These are phyloP conservation scores for Biancaea sappan DNA, from an alignment of 306 rosid genomes.

Conservation along the genomic window DNA sequence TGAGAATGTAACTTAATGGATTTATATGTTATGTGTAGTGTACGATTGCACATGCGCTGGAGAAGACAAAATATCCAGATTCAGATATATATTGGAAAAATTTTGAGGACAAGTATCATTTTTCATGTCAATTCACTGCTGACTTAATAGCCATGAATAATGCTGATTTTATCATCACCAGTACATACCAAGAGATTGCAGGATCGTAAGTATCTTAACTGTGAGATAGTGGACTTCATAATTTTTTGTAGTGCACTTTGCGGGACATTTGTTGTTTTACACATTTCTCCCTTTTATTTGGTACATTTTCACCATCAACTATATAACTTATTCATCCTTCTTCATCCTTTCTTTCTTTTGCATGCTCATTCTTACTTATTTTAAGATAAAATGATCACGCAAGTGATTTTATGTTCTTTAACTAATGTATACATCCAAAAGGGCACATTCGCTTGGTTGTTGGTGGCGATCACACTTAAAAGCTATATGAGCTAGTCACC, in stretches of 20 bases:
- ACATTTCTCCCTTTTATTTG: neutral
- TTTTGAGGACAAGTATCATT: constrained; percentile 85
- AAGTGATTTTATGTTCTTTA: neutral
- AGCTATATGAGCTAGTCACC: constrained; percentile 10
- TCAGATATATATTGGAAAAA: constrained; percentile 89
- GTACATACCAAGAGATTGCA: constrained; percentile 97
- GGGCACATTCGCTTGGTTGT: neutral
- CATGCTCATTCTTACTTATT: neutral
- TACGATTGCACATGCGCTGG: constrained; percentile 89
- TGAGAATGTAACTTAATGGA: constrained; percentile 29
- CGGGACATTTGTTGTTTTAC: neutral
- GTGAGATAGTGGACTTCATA: neutral
- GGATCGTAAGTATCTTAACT: constrained; percentile 69
- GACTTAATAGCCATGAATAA: constrained; percentile 87
- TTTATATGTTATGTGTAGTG: constrained; percentile 58
- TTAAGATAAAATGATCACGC: constrained; percentile 15
- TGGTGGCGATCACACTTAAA: neutral
- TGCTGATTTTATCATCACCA: constrained; percentile 97
- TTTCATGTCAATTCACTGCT: constrained; percentile 94
- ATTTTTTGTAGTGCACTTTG: neutral
- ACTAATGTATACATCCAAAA: constrained; percentile 9
- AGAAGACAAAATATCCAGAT: constrained; percentile 94
- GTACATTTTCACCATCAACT: neutral
- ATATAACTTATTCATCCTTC: neutral
- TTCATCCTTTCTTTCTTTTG: neutral